Percentiles rank a stretch among this genome's conserved stretches.
Conservation (phyloP, 768 basidiomycete genomes). For the Leccinum disarticulatum region DNA sequence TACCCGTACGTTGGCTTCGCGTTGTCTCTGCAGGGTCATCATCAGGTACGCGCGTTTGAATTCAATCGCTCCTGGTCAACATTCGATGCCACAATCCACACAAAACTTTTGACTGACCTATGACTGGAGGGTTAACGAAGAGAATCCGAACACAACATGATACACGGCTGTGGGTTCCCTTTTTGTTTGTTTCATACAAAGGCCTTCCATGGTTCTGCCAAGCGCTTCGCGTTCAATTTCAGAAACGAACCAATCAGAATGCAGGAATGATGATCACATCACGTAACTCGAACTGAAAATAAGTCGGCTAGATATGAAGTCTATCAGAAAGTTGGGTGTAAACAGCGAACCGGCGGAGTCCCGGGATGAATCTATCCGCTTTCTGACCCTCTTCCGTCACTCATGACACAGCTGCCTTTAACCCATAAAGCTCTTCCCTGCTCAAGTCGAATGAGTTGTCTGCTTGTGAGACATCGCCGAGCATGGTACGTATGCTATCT, state of each 20-base stretch:
- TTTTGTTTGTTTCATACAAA: conserved; percentile 14
- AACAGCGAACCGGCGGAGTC: conserved; percentile 2
- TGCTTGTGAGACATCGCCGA: conserved; percentile 21
- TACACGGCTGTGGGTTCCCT: conserved; percentile 13
- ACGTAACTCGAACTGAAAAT: conserved; percentile 28
- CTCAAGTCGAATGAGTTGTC: conserved; percentile 31
- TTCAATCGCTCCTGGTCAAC: not conserved
- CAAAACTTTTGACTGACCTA: conserved; percentile 13
- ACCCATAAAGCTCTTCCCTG: conserved; percentile 23
- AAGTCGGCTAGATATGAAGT: conserved; percentile 27
- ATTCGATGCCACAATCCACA: not conserved
- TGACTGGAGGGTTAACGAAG: not conserved
- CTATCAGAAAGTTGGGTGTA: conserved; percentile 15
- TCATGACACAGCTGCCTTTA: conserved; percentile 26
- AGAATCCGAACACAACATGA: not conserved
- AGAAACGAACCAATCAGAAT: conserved; percentile 20
- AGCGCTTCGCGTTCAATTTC: conserved; percentile 6
- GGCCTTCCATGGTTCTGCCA: conserved; percentile 9
- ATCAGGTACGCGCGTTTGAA: conserved; percentile 11
- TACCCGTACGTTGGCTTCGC: conserved; percentile 1
- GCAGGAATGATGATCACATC: conserved; percentile 14
- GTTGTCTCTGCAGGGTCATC: conserved; percentile 6
- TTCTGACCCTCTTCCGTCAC: conserved; percentile 11
- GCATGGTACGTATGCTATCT: conserved; percentile 25
- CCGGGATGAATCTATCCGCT: conserved; percentile 15